Base-by-base conservation (phyloP, 202 grass and related monocot genomes). In the Tripidium arundinaceum region DNA sequence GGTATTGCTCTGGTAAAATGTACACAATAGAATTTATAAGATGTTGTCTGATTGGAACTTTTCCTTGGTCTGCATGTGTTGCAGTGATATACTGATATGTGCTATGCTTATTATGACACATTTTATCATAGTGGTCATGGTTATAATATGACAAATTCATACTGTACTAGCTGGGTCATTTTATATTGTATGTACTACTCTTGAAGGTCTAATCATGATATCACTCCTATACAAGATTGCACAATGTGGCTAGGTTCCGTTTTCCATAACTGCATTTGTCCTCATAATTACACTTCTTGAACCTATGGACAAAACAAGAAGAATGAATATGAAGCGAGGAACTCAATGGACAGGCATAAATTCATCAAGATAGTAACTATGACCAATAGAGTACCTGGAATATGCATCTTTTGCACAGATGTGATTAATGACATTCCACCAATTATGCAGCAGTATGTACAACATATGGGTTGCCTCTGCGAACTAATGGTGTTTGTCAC, bases 31-130 rank as follows among this genome's bases (percentile, higher is more conserved):
- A n/a, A n/a, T n/a, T n/a, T n/a, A n/a, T n/a, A n/a, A n/a, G n/a
- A n/a, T n/a, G n/a, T n/a, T n/a, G n/a, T n/a, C n/a, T n/a, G n/a
- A n/a, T n/a, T n/a, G n/a, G n/a, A n/a, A n/a, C n/a, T n/a, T n/a
- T n/a, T 85, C 25, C 34, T 80, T 67, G 74, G 12, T 25, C 8
- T 81, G 13, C 77, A 97, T 88, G 93, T 57, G 86, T 90, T 13
- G 89, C 91, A 4, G 94, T 97, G 74, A 93, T 97, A 79, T 93
- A 4, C 91, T 97, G 74, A 93, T 97, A 79, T 93, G 83, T 85
- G 94, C 94, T 37, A 97, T 97, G 94, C 76, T 93, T 15, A 91
- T 97, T 75, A 97, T 91, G 62, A 93, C 94, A 54, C 61, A 55
- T 31, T 52, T 94, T 31, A 83, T 90, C 16, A 73, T 77, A n/a